Evolutionary conservation across 2,329 filamentous ascomycete genomes (phyloP).

Genomic region (Falciphora oryzae): DNA sequence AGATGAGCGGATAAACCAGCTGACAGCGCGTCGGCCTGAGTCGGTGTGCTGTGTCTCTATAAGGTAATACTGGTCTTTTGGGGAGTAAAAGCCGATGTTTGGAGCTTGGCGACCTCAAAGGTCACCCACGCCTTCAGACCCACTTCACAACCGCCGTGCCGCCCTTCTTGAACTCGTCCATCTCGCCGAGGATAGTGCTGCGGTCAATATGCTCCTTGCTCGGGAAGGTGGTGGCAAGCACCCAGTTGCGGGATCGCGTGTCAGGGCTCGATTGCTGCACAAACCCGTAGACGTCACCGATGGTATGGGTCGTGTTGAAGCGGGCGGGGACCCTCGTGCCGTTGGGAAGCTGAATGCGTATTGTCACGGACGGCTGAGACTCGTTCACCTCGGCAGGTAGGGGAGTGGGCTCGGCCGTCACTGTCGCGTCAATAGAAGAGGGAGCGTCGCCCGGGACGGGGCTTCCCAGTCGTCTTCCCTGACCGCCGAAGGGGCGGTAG

Average conservation of each 20-base stretch:
- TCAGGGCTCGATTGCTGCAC: slow-evolving; percentile 58
- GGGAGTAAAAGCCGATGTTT: background rate
- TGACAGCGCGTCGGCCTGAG: background rate
- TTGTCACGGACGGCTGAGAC: slow-evolving; percentile 60
- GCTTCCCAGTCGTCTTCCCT: slow-evolving; percentile 69
- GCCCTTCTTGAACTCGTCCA: slow-evolving; percentile 60
- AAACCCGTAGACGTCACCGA: slow-evolving; percentile 73
- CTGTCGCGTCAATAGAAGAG: background rate
- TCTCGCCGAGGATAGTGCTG: slow-evolving; percentile 49
- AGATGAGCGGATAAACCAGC: background rate
- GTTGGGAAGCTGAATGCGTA: slow-evolving; percentile 74
- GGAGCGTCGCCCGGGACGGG: slow-evolving; percentile 60
- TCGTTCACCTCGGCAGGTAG: slow-evolving; percentile 47
- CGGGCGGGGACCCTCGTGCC: slow-evolving; percentile 71
- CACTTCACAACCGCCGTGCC: slow-evolving; percentile 61
- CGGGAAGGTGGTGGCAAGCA: slow-evolving; percentile 77
- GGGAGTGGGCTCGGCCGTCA: slow-evolving; percentile 24
- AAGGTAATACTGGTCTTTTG: background rate
- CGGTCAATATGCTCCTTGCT: slow-evolving; percentile 74
- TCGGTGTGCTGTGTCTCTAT: background rate
- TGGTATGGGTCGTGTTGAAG: slow-evolving; percentile 74
- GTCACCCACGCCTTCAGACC: slow-evolving; percentile 22
- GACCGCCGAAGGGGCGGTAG: slow-evolving; percentile 69
- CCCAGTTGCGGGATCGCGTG: slow-evolving; percentile 56
- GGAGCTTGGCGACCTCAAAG: no score